phyloP scores from a whole-genome alignment of 176 grass and related monocot genomes.

The Eleusine indica region DNA sequence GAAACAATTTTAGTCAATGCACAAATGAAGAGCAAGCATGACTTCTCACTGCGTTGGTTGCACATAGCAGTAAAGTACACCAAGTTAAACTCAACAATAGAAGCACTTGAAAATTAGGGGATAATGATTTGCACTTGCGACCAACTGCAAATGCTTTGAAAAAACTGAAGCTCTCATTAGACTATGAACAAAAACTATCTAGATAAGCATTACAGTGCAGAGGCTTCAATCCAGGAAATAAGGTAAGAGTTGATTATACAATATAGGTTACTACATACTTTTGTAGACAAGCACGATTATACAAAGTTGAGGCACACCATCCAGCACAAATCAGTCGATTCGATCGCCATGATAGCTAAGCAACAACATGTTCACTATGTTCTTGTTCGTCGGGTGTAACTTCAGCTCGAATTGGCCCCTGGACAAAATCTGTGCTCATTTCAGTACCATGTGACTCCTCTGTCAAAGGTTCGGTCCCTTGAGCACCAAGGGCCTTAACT shows the following conservation, averaged over 20 bases:
- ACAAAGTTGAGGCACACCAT: conserved; percentile 34
- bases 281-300: conserved; percentile 25
- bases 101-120: conserved; percentile 4
- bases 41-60: conserved; percentile 1
- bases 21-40: neutral
- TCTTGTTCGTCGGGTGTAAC: conserved; percentile 23
- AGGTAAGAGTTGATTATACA: conserved; percentile 31
- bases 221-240: conserved; percentile 27
- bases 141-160: neutral
- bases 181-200: conserved; percentile 52
- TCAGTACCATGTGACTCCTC: conserved; percentile 24
- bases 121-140: neutral
- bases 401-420: conserved; percentile 24
- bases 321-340: conserved; percentile 39
- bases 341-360: conserved; percentile 13
- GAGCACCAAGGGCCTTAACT: neutral
- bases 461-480: conserved; percentile 26
- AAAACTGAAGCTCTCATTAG: conserved; percentile 20
- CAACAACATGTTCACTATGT: conserved; percentile 6
- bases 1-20: neutral
- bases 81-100: conserved; percentile 16
- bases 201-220: conserved; percentile 25
- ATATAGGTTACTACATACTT: conserved; percentile 41
- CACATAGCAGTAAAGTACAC: neutral
- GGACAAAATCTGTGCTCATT: neutral